Conservation (phyloP, 495 filamentous ascomycete genomes). For the Recurvomyces mirabilis region DNA sequence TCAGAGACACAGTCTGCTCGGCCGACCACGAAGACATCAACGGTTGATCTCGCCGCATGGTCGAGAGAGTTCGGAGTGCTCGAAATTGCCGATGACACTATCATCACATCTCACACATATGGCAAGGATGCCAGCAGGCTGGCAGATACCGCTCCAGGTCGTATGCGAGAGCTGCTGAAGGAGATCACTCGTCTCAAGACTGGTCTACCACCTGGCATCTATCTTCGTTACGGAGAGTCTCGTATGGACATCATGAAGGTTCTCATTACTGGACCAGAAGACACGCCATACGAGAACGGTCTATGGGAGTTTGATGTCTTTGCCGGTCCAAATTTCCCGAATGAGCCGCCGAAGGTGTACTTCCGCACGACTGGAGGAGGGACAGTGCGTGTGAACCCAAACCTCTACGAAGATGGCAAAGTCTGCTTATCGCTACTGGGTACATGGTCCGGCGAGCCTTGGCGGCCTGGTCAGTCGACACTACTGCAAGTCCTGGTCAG, state of each 20-base stretch:
- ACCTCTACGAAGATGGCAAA: slow-evolving; percentile 46
- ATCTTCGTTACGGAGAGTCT: slow-evolving; percentile 41
- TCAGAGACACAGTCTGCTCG: not conserved
- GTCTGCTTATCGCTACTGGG: slow-evolving; percentile 51
- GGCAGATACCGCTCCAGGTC: slow-evolving; percentile 17
- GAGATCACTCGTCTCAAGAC: slow-evolving; percentile 42
- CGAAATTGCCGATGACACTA: slow-evolving; percentile 31
- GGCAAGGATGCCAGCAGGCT: slow-evolving; percentile 14
- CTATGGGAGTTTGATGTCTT: slow-evolving; percentile 52
- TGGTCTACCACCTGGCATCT: slow-evolving; percentile 47
- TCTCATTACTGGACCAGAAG: slow-evolving; percentile 45
- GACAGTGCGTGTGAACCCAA: slow-evolving; percentile 43
- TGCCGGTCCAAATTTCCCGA: slow-evolving; percentile 38
- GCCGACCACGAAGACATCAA: not conserved
- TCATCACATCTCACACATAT: slow-evolving; percentile 24
- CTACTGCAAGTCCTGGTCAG: slow-evolving; percentile 49
- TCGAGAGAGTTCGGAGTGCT: slow-evolving; percentile 31
- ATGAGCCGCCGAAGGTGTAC: slow-evolving; percentile 36
- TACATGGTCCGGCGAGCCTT: slow-evolving; percentile 45
- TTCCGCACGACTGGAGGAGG: slow-evolving; percentile 43
- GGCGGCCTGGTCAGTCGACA: slow-evolving; percentile 43
- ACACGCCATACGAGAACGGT: slow-evolving; percentile 51
- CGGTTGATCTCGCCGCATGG: slow-evolving; percentile 23
- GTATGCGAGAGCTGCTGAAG: slow-evolving; percentile 42
- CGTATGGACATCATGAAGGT: slow-evolving; percentile 47